Conservation (phyloP, 2,329 filamentous ascomycete species). For the Trichoderma guizhouense region DNA sequence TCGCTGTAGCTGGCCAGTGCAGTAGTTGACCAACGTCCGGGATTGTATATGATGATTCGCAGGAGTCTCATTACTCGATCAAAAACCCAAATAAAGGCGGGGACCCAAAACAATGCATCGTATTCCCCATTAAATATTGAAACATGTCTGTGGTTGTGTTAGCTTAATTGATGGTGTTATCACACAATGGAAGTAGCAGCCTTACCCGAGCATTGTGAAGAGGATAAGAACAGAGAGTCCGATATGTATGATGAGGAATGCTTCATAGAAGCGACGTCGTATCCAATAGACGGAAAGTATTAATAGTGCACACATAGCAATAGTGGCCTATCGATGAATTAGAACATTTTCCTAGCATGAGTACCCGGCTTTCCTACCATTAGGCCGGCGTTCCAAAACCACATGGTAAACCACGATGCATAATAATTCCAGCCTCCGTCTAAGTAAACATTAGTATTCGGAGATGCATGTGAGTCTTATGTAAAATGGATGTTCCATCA, state of each 20-base stretch:
- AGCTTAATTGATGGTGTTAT: not conserved
- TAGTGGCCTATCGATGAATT: constrained; percentile 34
- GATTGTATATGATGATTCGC: constrained; percentile 42
- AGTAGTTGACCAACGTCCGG: constrained; percentile 34
- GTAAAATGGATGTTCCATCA: not conserved
- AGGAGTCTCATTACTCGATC: constrained; percentile 46
- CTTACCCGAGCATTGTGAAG: constrained; percentile 50
- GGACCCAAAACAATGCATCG: constrained; percentile 49
- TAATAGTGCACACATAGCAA: constrained; percentile 45
- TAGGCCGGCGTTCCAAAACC: constrained; percentile 51
- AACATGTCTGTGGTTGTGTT: constrained; percentile 35
- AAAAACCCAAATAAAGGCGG: constrained; percentile 46
- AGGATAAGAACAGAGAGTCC: constrained; percentile 48
- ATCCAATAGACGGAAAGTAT: constrained; percentile 50
- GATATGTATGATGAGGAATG: constrained; percentile 50
- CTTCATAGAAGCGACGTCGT: constrained; percentile 50
- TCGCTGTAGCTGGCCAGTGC: constrained; percentile 36
- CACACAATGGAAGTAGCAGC: not conserved
- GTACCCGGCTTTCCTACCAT: constrained; percentile 34
- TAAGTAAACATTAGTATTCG: constrained; percentile 17
- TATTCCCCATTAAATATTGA: constrained; percentile 51
- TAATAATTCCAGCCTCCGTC: constrained; percentile 40
- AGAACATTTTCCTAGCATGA: not conserved
- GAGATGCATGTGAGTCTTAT: fast-evolving
- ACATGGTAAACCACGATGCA: constrained; percentile 36